These are phyloP conservation scores for Maudiozyma turicensis DNA, from an alignment of 805 yeast genomes.

Conservation along the genomic window DNA sequence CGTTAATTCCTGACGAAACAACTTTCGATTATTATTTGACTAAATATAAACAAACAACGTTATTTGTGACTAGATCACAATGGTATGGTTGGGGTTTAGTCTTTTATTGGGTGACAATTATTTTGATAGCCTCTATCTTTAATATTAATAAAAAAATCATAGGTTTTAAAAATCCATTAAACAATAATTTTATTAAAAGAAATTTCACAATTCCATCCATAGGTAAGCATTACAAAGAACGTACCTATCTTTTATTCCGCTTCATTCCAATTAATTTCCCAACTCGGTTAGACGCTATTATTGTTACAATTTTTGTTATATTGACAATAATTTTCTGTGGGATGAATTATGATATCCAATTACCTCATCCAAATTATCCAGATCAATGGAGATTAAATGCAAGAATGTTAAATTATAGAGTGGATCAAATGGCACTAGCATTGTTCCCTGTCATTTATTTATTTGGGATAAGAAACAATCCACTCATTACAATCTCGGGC, in stretches of 20 bases:
- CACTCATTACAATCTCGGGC: slow-evolving; percentile 52
- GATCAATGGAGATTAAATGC: slow-evolving; percentile 27
- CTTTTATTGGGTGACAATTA: slow-evolving; percentile 33
- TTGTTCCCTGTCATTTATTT: slow-evolving; percentile 49
- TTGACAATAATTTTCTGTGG: slow-evolving; percentile 27
- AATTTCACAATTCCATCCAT: slow-evolving; percentile 23
- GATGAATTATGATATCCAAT: slow-evolving; percentile 29
- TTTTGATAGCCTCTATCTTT: slow-evolving; percentile 25
- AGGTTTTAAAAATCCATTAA: slow-evolving; percentile 13
- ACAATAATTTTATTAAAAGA: slow-evolving; percentile 15
- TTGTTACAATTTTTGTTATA: slow-evolving; percentile 27
- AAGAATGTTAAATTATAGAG: slow-evolving; percentile 43
- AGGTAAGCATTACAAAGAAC: slow-evolving; percentile 14
- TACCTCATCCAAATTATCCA: slow-evolving; percentile 32
- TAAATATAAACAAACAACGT: slow-evolving; percentile 31
- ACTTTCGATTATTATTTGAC: slow-evolving; percentile 27
- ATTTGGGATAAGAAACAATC: slow-evolving; percentile 68
- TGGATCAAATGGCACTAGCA: slow-evolving; percentile 41
- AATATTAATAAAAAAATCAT: slow-evolving; percentile 22
- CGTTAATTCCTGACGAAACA: slow-evolving; percentile 27
- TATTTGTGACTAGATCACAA: slow-evolving; percentile 32
- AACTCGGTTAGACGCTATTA: slow-evolving; percentile 23
- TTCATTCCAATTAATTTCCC: slow-evolving; percentile 27
- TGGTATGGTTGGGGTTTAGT: slow-evolving; percentile 40
- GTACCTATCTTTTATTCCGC: slow-evolving; percentile 13